Percentiles rank a stretch among this genome's conserved stretches.
phyloP scores from a whole-genome alignment of 2,329 filamentous ascomycete species.

The Rhynchosporium secalis region DNA sequence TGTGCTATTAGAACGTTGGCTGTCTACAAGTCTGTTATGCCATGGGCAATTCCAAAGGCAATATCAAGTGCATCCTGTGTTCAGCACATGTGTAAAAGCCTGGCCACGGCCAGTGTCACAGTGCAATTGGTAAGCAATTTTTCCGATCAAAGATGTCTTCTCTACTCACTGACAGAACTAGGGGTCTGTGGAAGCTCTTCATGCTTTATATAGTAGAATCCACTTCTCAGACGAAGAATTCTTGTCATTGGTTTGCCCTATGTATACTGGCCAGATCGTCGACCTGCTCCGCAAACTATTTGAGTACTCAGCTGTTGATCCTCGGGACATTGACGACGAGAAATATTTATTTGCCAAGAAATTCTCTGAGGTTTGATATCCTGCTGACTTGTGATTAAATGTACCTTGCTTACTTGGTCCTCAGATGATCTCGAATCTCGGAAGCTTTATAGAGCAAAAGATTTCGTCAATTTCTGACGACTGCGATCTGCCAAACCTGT shows the following conservation, averaged over 20 bases:
- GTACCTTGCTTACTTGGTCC: neutral
- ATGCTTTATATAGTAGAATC: constrained; percentile 74
- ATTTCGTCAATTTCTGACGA: constrained; percentile 64
- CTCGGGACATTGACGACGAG: constrained; percentile 83
- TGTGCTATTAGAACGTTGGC: constrained; percentile 77
- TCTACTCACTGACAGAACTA: constrained; percentile 41
- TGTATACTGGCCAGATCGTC: constrained; percentile 73
- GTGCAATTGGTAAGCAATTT: constrained; percentile 67
- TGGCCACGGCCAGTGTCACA: constrained; percentile 68
- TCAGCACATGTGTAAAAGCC: constrained; percentile 66
- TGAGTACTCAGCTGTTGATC: constrained; percentile 76
- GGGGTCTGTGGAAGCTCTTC: constrained; percentile 80
- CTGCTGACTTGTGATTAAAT: neutral
- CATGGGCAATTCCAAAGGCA: constrained; percentile 85
- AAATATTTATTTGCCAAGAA: constrained; percentile 94
- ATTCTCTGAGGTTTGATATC: constrained; percentile 72
- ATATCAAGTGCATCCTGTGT: constrained; percentile 72
- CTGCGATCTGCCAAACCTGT: constrained; percentile 70
- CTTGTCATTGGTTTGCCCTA: constrained; percentile 71
- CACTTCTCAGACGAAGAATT: constrained; percentile 79
- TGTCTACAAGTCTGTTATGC: constrained; percentile 75
- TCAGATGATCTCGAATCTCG: constrained; percentile 81
- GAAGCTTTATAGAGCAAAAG: constrained; percentile 79
- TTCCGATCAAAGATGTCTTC: neutral
- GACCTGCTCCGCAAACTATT: constrained; percentile 72